phyloP scores from a whole-genome alignment of 2,329 filamentous ascomycete species.

The Colletotrichum sublineola region DNA sequence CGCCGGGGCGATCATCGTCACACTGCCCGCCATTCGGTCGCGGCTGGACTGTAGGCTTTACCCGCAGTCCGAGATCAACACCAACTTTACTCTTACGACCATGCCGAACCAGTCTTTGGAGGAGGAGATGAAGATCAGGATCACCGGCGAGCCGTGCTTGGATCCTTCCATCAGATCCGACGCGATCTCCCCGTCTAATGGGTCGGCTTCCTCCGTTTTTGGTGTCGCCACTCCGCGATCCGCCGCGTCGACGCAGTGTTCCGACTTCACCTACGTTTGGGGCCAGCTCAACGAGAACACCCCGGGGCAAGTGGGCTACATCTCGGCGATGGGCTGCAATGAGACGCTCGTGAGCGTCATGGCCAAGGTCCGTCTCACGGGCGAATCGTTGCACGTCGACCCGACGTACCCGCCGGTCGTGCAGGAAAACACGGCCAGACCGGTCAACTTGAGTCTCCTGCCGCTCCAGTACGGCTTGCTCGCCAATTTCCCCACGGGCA shows the following conservation, averaged over 20 bases:
- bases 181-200: slow-evolving; percentile 40
- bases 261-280: slow-evolving; percentile 54
- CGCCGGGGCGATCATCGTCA: slow-evolving; percentile 43
- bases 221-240: slow-evolving; percentile 42
- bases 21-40: slow-evolving; percentile 50
- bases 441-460: slow-evolving; percentile 45
- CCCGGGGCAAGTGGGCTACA: slow-evolving; percentile 47
- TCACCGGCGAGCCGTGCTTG: slow-evolving; percentile 44
- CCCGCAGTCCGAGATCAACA: slow-evolving; percentile 43
- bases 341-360: slow-evolving; percentile 52
- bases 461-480: slow-evolving; percentile 50
- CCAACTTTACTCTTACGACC: slow-evolving; percentile 45
- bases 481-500: slow-evolving; percentile 45
- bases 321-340: slow-evolving; percentile 55
- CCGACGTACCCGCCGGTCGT: slow-evolving; percentile 47
- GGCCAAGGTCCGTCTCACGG: slow-evolving; percentile 45
- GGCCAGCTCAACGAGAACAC: slow-evolving; percentile 48
- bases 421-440: slow-evolving; percentile 44
- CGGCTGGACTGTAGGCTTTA: slow-evolving; percentile 48
- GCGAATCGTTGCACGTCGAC: slow-evolving; percentile 47
- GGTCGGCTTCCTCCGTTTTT: slow-evolving; percentile 44
- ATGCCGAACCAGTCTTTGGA: slow-evolving; percentile 12
- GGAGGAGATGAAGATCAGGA: slow-evolving; percentile 41
- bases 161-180: slow-evolving; percentile 43
- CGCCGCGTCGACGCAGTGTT: slow-evolving; percentile 47